Base-by-base conservation (phyloP, 805 yeast species). In the Yamadazyma sp. region DNA sequence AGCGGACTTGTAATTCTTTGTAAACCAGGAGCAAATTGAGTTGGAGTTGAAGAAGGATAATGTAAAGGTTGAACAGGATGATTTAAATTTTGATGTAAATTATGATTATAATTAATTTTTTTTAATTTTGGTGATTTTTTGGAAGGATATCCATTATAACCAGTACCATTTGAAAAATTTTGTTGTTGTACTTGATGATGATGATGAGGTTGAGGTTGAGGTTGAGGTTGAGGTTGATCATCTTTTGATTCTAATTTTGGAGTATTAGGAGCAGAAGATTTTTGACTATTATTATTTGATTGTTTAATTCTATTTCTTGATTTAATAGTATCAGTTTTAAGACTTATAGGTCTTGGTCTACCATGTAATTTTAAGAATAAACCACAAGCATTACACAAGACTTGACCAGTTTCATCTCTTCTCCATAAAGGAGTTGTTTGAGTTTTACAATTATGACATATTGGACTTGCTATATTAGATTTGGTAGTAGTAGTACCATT, bases 371-470 rank as follows among this genome's bases (percentile, higher is more conserved):
- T 89, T 40, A 88, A 63, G 52, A 87, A 87, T 32, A 87, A 67
- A 0, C 96, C 96, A 65, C 96, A 87, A 7, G 98, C 98, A 63
- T 89, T 89, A 59, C 98, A 89, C 31, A 89, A 70, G 22, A 89
- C 95, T 49, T 66, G 72, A 12, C 64, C 64, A 8, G 85, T 77
- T 52, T 88, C 96, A 60, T 89, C 96, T 44, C 97, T 72, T 60
- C 97, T 75, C 97, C 97, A 89, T 19, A 89, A 66, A 1, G 98
- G 97, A 2, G 98, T 89, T 1, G 93, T 89, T 39, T 87, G 84
- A 2, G 98, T 89, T 51, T 82, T 76, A 64, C 98, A 89, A 59
- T 89, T 89, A 48, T 83, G 86, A 58, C 98, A 89, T 15, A 82
- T 73, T 4, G 94, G 86, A 22, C 77, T 66, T 10, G 80, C 58